Conservation (phyloP, 108 stramenopile species). For the Nannochloropsis granulata region DNA sequence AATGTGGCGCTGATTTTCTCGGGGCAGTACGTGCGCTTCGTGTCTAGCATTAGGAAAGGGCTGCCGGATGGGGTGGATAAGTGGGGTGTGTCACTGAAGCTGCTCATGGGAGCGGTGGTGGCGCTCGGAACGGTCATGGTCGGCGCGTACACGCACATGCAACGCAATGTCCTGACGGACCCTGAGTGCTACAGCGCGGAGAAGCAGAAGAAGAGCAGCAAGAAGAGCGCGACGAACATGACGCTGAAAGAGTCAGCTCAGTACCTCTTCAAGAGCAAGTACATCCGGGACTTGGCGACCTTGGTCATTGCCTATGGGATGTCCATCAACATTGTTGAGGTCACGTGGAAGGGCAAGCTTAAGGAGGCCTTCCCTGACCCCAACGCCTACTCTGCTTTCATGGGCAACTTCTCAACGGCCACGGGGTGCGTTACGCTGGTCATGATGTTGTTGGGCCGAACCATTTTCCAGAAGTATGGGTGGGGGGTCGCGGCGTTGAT, state of each 20-base stretch:
- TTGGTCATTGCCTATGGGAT: slow-evolving; percentile 93
- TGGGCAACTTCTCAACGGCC: slow-evolving; percentile 91
- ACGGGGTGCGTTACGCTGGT: slow-evolving; percentile 82
- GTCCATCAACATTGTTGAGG: slow-evolving; percentile 98
- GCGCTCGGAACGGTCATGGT: slow-evolving; percentile 61
- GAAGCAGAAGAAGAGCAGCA: slow-evolving; percentile 44
- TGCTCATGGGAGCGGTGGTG: slow-evolving; percentile 82
- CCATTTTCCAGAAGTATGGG: slow-evolving; percentile 78
- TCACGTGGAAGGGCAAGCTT: slow-evolving; percentile 96
- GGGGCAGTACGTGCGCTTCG: slow-evolving; percentile 84
- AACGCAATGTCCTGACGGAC: slow-evolving; percentile 63
- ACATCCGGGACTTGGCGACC: slow-evolving; percentile 69
- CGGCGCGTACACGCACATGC: slow-evolving; percentile 66
- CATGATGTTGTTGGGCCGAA: slow-evolving; percentile 87
- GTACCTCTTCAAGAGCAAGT: slow-evolving; percentile 68
- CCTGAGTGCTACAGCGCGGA: slow-evolving; percentile 47
- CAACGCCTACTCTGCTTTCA: slow-evolving; percentile 92
- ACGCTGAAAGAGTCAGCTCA: slow-evolving; percentile 66
- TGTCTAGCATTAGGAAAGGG: slow-evolving; percentile 55
- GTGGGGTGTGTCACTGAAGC: slow-evolving; percentile 74
- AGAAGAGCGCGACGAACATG: slow-evolving; percentile 69
- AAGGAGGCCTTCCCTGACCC: slow-evolving; percentile 91
- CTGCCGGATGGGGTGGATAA: slow-evolving; percentile 69
- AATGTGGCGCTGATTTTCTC: slow-evolving; percentile 89
- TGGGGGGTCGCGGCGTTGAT: slow-evolving; percentile 61